Base-by-base conservation (phyloP, 257 asterid genomes). In the Salvia splendens region DNA sequence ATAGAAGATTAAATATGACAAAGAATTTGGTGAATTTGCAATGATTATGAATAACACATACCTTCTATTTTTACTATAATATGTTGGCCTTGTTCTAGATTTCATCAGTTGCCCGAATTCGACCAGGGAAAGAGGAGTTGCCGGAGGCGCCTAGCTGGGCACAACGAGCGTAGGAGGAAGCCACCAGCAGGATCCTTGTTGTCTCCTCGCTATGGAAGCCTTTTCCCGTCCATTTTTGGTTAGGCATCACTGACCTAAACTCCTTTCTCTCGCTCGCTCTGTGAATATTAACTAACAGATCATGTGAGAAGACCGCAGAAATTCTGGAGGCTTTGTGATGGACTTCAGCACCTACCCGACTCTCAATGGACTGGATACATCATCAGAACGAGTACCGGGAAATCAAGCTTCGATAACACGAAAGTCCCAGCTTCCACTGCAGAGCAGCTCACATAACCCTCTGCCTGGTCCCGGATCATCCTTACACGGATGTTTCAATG, bases 121-220 rank as follows among this genome's bases (percentile, higher is more conserved):
- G 98, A 92, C 79, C 91, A 92, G 80, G 96, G 87, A 47, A 92
- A 92, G 59, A 72, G 98, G 53, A 92, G 98, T 60, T 92, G 98
- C 77, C 88, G 97, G 61, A 86, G 97, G 75, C 95, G 98, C 70
- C 84, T 92, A 67, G 98, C 97, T 8, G 94, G 96, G 61, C 98
- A 92, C 81, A 92, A 89, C 12, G 97, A 89, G 82, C 95, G 97
- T 30, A 66, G 98, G 47, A 83, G 97, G 80, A 92, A 92, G 85
- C 95, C 90, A 20, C 87, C 86, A 12, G 84, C 89, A 7, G 87
- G 79, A 70, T 70, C 88, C 38, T 57, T 83, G 41, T 59, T 85
- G 82, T 82, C 92, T 53, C 60, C 85, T 65, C 81, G 82, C 78
- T 83, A 70, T 68, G 96, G 96, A 67, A 77, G 17, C 69, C 77